Evolutionary conservation across 176 grass and related monocot genomes (phyloP), one percentile per base, ranked within the genome.

Genomic region (Triticum dicoccoides): DNA sequence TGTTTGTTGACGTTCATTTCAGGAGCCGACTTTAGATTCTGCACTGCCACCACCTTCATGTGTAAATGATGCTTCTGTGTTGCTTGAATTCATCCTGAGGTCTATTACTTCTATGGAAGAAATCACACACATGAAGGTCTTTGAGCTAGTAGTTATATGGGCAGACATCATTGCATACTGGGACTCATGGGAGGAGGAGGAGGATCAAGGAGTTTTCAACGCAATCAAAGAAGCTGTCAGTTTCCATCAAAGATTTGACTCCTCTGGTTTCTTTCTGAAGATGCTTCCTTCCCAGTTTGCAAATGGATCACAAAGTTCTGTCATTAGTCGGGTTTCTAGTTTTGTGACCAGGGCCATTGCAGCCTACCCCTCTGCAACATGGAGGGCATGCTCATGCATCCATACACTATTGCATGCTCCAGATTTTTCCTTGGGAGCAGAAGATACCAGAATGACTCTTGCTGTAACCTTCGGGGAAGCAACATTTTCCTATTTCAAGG

Each of bases 171-270:
- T 97, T 71, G 82, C 89, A 20, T 86, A 67, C 41, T 97, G 88
- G 91, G 84, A 97, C 77, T 88, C 87, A 10, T 97, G 92, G 95
- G 95, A 95, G 73, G 95, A 97, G 87, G 91, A 90, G 82, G 95
- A 95, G 80, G 92, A 97, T 89, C 87, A 95, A 72, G 91, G 86
- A 41, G 76, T 97, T 79, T 97, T 97, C 71, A 83, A 90, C 9
- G 80, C 90, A 59, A 91, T 97, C 61, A 92, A 91, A 78, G 92
- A 97, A 91, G 83, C 82, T 64, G 67, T 93, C 45, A 89, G 88
- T 93, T 92, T 94, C 61, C 85, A 88, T 80, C 83, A 84, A 84
- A 93, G 87, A 84, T 91, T 92, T 70, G 89, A 93, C 42, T 86
- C 65, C 25, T 78, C 35, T 2, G 80, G 80, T 65, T 92, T 92